Conservation (phyloP, 352 stramenopile genomes). For the Globisporangium nodosum region DNA sequence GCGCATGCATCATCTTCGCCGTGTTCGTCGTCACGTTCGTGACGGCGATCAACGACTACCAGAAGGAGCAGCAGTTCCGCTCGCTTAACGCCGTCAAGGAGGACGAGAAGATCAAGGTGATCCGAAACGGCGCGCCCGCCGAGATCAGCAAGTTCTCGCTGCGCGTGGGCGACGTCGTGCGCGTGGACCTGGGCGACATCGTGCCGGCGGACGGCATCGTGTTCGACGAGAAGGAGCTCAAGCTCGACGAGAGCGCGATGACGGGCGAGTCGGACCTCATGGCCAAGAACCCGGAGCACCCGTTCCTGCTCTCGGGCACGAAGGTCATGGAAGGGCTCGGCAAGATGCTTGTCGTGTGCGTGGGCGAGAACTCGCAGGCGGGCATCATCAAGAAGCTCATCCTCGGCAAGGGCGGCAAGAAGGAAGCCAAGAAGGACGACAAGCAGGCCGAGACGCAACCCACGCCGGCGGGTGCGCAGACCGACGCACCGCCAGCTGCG, state of each 20-base stretch:
- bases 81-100: conserved; percentile 82
- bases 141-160: conserved; percentile 76
- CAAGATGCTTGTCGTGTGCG: conserved; percentile 91
- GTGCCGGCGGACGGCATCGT: conserved; percentile 88
- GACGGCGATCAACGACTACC: conserved; percentile 89
- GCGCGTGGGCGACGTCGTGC: conserved; percentile 87
- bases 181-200: conserved; percentile 81
- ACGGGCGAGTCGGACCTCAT: conserved; percentile 91
- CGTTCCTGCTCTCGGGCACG: conserved; percentile 93
- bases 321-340: conserved; percentile 91
- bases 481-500: conserved; percentile 43
- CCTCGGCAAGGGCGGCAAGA: conserved; percentile 55
- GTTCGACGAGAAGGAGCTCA: conserved; percentile 85
- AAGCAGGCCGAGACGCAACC: conserved; percentile 8
- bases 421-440: conserved; percentile 44
- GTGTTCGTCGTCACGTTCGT: conserved; percentile 90
- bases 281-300: conserved; percentile 77
- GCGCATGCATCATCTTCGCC: conserved; percentile 87
- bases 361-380: conserved; percentile 91
- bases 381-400: conserved; percentile 91
- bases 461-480: neutral
- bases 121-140: conserved; percentile 53
- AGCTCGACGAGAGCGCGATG: conserved; percentile 89
- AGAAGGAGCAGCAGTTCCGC: conserved; percentile 89
- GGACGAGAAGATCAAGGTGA: conserved; percentile 81